A percentile compares a stretch with the other conserved stretches of the same genome.
These are phyloP conservation scores for Quercus phellos DNA, from an alignment of 331 rosid genomes.

Conservation along the genomic window DNA sequence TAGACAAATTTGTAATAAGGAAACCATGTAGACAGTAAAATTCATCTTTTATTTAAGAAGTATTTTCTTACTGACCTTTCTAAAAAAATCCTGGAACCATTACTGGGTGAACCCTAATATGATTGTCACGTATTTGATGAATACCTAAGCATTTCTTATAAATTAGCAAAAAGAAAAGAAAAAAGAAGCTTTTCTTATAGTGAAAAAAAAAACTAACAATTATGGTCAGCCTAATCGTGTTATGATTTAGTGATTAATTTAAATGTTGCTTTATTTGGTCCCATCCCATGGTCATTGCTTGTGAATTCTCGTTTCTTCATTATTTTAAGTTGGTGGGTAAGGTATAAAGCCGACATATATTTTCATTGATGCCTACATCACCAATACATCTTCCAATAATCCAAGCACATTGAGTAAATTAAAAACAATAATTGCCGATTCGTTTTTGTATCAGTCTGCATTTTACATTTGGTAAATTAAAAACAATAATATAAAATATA, in stretches of 20 bases:
- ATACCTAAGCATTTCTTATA: too few species aligned
- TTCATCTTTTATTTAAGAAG: too few species aligned
- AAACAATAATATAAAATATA: not conserved
- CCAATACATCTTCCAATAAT: constrained; percentile 21
- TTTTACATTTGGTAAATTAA: not conserved
- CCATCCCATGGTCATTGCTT: not conserved
- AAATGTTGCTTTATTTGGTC: constrained; percentile 19
- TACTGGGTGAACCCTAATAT: too few species aligned
- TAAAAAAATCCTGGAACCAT: rapidly evolving
- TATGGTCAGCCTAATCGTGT: constrained; percentile 56
- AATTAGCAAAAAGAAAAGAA: not conserved
- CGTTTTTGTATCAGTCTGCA: not conserved
- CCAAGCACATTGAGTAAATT: constrained; percentile 13
- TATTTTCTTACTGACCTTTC: too few species aligned
- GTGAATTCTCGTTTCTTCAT: constrained; percentile 29
- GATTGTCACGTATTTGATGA: too few species aligned
- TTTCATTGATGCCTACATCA: constrained; percentile 43
- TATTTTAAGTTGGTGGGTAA: constrained; percentile 38
- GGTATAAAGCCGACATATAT: constrained; percentile 51
- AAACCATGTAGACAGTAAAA: too few species aligned
- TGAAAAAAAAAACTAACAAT: constrained; percentile 11
- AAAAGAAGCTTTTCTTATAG: too few species aligned
- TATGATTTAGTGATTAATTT: constrained; percentile 22
- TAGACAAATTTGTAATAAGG: too few species aligned
- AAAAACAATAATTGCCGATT: not conserved